phyloP scores from a whole-genome alignment of 1,284 basidiomycete genomes.

The Pseudozyma pruni region DNA sequence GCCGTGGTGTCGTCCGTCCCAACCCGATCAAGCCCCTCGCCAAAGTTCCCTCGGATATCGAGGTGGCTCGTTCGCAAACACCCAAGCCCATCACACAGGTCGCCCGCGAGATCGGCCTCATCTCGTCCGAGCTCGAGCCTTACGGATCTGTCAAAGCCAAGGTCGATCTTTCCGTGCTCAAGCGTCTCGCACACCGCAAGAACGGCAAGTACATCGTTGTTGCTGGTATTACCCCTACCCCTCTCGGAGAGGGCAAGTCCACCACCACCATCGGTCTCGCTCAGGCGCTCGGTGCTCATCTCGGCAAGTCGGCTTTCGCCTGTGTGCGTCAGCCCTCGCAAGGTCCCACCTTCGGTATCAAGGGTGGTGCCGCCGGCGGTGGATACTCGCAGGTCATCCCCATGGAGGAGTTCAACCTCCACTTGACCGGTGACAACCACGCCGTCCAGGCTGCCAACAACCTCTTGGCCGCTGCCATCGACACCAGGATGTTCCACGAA shows the following conservation, averaged over 20 bases:
- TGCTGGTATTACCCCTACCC: slow-evolving; percentile 96
- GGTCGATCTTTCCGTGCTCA: slow-evolving; percentile 87
- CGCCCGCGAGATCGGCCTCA: slow-evolving; percentile 88
- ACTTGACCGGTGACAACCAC: slow-evolving; percentile 97
- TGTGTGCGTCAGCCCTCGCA: slow-evolving; percentile 99
- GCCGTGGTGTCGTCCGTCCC: slow-evolving; percentile 75
- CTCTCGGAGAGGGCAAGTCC: slow-evolving; percentile 97
- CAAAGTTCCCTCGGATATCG: slow-evolving; percentile 85
- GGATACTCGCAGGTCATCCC: slow-evolving; percentile 99
- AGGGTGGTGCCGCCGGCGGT: slow-evolving; percentile 97
- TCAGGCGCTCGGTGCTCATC: slow-evolving; percentile 94
- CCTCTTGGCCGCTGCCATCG: slow-evolving; percentile 91
- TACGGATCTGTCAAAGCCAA: slow-evolving; percentile 98
- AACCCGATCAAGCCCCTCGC: slow-evolving; percentile 81
- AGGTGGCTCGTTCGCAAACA: slow-evolving; percentile 92
- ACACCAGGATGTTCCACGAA: slow-evolving; percentile 98
- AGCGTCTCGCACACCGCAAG: slow-evolving; percentile 84
- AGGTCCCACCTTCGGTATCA: slow-evolving; percentile 98
- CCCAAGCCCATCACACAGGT: slow-evolving; percentile 88
- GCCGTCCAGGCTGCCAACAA: slow-evolving; percentile 98
- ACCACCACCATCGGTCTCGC: slow-evolving; percentile 98
- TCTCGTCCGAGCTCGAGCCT: slow-evolving; percentile 86
- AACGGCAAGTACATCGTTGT: slow-evolving; percentile 98
- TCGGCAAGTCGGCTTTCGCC: slow-evolving; percentile 91
- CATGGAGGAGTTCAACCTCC: slow-evolving; percentile 98